Base-by-base conservation (phyloP, 2,329 filamentous ascomycete genomes). In the Sporothrix phasma region DNA sequence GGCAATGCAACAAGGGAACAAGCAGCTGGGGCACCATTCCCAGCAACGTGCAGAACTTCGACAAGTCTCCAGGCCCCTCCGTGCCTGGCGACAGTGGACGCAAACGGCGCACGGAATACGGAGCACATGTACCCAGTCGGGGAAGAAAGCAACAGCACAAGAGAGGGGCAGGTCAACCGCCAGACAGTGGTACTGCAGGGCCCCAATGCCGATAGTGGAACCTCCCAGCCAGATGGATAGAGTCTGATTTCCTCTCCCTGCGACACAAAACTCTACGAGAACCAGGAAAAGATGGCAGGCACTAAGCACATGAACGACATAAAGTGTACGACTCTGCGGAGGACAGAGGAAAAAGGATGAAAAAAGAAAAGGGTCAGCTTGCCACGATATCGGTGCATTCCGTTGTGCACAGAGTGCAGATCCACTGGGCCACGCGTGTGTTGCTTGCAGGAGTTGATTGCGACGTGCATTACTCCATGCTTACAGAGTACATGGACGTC, bases 191-290 rank as follows among this genome's bases (percentile, higher is more conserved):
- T 37, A 37, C 58, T 61, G 58, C 29, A 61, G 43, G 58, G 39
- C 26, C n/a, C 15, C 47, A 54, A 26, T 62, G 61, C 61, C 61
- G 61, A 47, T 22, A 19, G 61, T 56, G 61, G 49, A 39, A 56
- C 49, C 61, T 46, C 49, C 61, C 61, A 39, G 61, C 39, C 11
- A 45, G 39, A 46, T 39, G 61, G 61, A 47, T 62, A 26, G 19
- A 46, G n/a, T 46, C 31, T n/a, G 53, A 31, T 54, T 34, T 45
- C n/a, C 46, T 51, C 45, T 51, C 31, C 15, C n/a, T 62, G 3
- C 11, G 31, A 24, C 31, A 56, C 19, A 24, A 37, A 11, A 15
- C 5, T 54, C 22, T 39, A 39, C 39, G 51, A 56, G 51, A 39
- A 39, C 13, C 19, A 24, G 43, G 37, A 29, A n/a, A 43, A n/a